A percentile compares a stretch with the other conserved stretches of the same genome.
Evolutionary conservation across 2,329 filamentous ascomycete species (phyloP).

Genomic region (Alternaria gansuensis): DNA sequence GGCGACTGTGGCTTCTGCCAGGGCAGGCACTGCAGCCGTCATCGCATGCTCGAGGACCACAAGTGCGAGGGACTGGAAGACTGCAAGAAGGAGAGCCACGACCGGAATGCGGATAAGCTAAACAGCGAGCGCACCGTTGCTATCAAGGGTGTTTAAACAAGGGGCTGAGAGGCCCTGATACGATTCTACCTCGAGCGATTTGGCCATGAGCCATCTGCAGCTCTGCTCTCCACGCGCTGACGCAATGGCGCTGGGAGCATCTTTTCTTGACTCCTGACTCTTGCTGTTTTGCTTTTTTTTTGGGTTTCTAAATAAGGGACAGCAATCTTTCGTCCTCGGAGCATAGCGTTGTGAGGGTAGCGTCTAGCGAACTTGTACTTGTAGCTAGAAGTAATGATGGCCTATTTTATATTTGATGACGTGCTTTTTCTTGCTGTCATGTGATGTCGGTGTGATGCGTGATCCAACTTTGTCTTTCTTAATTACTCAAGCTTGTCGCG

Average conservation of each 20-base stretch:
- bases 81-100: conserved; percentile 97
- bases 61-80: conserved; percentile 92
- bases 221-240: conserved; percentile 6
- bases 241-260: background rate
- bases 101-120: conserved; percentile 90
- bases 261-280: background rate
- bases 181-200: conserved; percentile 4
- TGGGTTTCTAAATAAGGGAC: background rate
- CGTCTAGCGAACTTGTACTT: conserved; percentile 7
- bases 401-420: background rate
- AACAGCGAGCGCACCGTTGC: conserved; percentile 92
- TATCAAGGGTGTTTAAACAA: conserved; percentile 77
- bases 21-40: conserved; percentile 93
- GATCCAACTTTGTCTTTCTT: too few species aligned
- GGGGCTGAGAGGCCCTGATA: background rate
- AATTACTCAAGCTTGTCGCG: too few species aligned
- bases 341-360: conserved; percentile 14
- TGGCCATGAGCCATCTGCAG: conserved; percentile 16
- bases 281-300: background rate
- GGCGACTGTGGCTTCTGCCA: conserved; percentile 96
- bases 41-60: conserved; percentile 92
- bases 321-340: conserved; percentile 9
- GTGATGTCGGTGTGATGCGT: background rate
- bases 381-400: conserved; percentile 17
- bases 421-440: background rate